Conservation (phyloP, 129 eudicot genomes). For the Pittosporum tobira region DNA sequence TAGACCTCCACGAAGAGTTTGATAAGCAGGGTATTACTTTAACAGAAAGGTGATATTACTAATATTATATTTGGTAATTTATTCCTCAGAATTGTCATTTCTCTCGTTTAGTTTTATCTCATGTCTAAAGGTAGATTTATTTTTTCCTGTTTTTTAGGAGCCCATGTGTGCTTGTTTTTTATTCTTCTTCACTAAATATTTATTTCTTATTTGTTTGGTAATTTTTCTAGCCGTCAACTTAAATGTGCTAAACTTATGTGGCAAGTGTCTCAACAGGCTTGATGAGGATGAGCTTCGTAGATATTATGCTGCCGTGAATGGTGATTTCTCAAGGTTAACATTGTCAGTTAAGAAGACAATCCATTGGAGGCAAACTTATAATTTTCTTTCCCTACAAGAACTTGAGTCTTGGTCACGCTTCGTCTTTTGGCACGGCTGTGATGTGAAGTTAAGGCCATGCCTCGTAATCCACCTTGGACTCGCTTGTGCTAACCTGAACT, state of each 20-base stretch:
- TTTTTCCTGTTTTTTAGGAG: background rate
- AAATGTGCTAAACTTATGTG: background rate
- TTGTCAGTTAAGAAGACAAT: constrained; percentile 56
- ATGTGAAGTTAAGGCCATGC: constrained; percentile 45
- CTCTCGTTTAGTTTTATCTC: background rate
- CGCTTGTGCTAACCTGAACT: constrained; percentile 38
- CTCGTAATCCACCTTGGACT: constrained; percentile 57
- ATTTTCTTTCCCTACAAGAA: constrained; percentile 47
- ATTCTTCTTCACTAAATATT: too few species aligned
- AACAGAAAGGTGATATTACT: constrained; percentile 53
- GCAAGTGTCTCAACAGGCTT: constrained; percentile 36
- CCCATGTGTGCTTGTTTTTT: background rate
- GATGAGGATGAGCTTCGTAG: constrained; percentile 52
- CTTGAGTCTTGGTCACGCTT: constrained; percentile 53
- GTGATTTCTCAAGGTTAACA: constrained; percentile 43
- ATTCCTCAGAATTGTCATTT: background rate
- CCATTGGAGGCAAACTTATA: constrained; percentile 59
- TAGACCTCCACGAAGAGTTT: constrained; percentile 41
- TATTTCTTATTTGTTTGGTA: background rate
- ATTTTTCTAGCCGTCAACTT: background rate
- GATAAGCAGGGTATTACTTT: constrained; percentile 50
- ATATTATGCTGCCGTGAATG: constrained; percentile 49
- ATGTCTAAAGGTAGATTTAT: background rate
- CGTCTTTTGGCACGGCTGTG: constrained; percentile 74
- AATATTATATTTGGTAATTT: background rate